Evolutionary conservation across 139 green algal species (phyloP).

Genomic region (Chlorella sorokiniana): DNA sequence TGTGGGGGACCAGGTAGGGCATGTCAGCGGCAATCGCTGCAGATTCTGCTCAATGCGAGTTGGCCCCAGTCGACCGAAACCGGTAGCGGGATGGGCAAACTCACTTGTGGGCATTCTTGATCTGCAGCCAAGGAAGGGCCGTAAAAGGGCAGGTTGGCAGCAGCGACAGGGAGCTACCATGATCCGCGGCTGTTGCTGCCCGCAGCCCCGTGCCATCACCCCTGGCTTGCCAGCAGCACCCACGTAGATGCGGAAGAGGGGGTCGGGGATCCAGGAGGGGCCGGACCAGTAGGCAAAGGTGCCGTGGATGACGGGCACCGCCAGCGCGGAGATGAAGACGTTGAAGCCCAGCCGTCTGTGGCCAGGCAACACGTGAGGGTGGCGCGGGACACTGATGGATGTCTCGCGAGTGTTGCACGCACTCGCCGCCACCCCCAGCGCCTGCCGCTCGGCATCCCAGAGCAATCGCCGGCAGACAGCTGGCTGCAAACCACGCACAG

Average conservation of each 20-base stretch:
- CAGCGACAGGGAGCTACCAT: neutral
- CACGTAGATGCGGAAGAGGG: conserved; percentile 53
- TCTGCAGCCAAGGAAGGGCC: neutral
- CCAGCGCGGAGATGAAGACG: conserved; percentile 51
- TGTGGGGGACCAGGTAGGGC: conserved; percentile 33
- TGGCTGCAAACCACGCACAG: no score
- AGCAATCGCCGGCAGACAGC: no score
- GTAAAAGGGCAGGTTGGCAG: neutral
- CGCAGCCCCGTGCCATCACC: neutral
- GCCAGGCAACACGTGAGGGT: neutral
- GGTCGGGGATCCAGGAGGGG: conserved; percentile 60
- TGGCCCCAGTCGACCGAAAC: no score
- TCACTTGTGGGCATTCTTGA: neutral
- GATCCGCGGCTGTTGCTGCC: no score
- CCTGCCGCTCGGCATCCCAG: no score
- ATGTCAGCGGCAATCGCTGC: neutral
- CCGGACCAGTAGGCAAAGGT: conserved; percentile 55
- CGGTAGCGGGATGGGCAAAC: no score
- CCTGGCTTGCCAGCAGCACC: neutral
- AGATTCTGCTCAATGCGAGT: conserved; percentile 28
- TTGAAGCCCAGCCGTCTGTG: conserved; percentile 61
- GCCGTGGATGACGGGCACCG: conserved; percentile 69
- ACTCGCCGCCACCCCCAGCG: no score
- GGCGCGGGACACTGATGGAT: no score
- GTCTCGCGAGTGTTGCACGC: no score